phyloP scores from a whole-genome alignment of 345 rosid genomes.

The Citrus mangshanensis region DNA sequence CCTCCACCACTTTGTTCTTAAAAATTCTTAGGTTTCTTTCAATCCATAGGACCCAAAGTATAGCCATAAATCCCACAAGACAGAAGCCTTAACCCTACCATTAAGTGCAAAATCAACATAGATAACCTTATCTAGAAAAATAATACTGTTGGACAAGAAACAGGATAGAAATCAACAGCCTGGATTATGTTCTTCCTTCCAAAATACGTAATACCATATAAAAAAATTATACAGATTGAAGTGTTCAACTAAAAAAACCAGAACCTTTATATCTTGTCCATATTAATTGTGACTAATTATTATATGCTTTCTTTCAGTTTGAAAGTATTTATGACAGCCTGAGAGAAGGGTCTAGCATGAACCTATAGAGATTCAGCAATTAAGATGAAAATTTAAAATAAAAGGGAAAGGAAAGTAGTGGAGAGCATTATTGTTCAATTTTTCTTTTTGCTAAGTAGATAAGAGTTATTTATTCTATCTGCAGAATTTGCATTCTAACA shows the following conservation, averaged over 20 bases:
- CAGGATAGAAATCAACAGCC: not conserved
- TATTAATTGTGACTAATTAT: not conserved
- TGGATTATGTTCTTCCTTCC: not conserved
- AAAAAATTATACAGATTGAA: not conserved
- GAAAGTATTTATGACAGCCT: not conserved
- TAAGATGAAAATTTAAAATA: not conserved
- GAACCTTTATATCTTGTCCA: not conserved
- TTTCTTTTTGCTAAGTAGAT: not conserved
- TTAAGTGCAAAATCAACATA: not conserved
- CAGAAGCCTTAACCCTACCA: too few relatives aligned
- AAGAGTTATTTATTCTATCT: not conserved
- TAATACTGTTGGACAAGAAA: not conserved
- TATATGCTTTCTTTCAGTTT: not conserved
- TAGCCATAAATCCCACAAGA: too few relatives aligned
- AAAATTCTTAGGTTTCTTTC: too few relatives aligned
- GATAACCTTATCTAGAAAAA: not conserved
- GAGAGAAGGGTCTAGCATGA: not conserved
- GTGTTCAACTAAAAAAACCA: not conserved
- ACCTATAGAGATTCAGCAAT: not conserved
- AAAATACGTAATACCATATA: not conserved
- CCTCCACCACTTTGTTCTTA: too few relatives aligned
- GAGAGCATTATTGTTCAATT: too few relatives aligned
- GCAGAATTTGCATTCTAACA: not conserved
- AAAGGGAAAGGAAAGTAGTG: too few relatives aligned
- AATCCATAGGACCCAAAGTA: too few relatives aligned